Conservation (phyloP, 2,329 filamentous ascomycete species). For the Ophiostoma tasmaniense region DNA sequence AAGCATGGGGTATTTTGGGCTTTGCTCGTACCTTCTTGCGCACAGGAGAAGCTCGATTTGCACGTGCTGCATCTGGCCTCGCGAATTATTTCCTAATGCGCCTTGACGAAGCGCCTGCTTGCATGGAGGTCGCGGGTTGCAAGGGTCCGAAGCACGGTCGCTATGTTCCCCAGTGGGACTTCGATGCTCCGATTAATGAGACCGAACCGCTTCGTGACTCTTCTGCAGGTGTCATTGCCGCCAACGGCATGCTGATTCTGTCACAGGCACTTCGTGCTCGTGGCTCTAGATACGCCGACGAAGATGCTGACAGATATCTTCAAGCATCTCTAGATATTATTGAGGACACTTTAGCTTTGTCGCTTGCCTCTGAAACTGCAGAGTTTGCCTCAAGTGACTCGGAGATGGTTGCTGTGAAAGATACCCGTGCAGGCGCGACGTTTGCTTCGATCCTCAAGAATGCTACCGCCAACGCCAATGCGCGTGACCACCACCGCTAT, state of each 20-base stretch:
- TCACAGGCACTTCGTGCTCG: slow-evolving; percentile 28
- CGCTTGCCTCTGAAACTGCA: slow-evolving; percentile 23
- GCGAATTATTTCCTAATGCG: slow-evolving; percentile 42
- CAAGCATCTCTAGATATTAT: slow-evolving; percentile 26
- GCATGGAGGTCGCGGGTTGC: slow-evolving; percentile 25
- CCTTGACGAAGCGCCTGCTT: slow-evolving; percentile 29
- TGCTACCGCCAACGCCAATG: slow-evolving; percentile 27
- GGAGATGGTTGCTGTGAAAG: slow-evolving; percentile 6
- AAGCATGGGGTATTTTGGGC: slow-evolving; percentile 44
- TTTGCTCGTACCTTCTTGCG: slow-evolving; percentile 42
- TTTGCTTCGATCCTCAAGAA: slow-evolving; percentile 27
- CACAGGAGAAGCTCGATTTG: slow-evolving; percentile 37
- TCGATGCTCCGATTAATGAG: slow-evolving; percentile 27
- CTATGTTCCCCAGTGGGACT: slow-evolving; percentile 33
- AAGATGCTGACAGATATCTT: slow-evolving; percentile 23
- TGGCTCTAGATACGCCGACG: not conserved
- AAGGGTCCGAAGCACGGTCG: slow-evolving; percentile 21
- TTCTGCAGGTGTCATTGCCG: slow-evolving; percentile 33
- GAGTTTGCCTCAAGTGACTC: not conserved
- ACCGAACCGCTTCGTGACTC: slow-evolving; percentile 29
- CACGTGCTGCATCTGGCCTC: slow-evolving; percentile 37
- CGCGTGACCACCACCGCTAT: slow-evolving; percentile 21
- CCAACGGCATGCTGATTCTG: slow-evolving; percentile 35
- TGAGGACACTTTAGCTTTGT: slow-evolving; percentile 27
- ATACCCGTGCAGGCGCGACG: slow-evolving; percentile 16